Base-by-base conservation (phyloP, 306 rosid species). In the Citrullus amarus region DNA sequence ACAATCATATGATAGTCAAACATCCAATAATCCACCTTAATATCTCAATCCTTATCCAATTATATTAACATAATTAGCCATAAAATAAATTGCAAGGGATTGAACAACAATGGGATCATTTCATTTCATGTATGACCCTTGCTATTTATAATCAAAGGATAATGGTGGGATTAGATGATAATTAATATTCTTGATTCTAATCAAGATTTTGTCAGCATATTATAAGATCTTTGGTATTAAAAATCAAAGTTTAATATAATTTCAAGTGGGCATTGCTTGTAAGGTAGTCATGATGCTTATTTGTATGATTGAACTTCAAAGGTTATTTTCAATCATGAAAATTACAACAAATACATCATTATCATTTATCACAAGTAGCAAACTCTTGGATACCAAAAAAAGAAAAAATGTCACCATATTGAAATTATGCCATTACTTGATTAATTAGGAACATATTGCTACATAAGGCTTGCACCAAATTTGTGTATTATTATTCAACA, bases 241-340 rank as follows among this genome's bases (percentile, higher is more conserved):
- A 20, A 71, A 48, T 25, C 22, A 71, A 70, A 71, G 76, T 70
- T 70, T 46, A 20, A 46, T 20, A 11, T 7, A 20, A 44, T 69
- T 48, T 32, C 20, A 8, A 38, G 36, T 43, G 68, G 73, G 28
- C 12, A 77, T 56, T 61, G 57, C 43, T 44, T 77, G 59, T 15
- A 60, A 32, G 54, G 69, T 63, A 60, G 73, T 77, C 32, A 77
- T 77, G 17, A 77, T 77, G 56, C 32, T 77, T 77, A 32, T 61
- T 77, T 61, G 60, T 61, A 59, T 77, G 70, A 77, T 59, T 77
- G 41, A 77, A 59, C 80, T 59, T 77, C 57, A 25, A 77, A 54
- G 63, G 18, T 34, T 74, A 48, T 74, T 74, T 70, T 74, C 63
- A 54, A 74, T 74, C 63, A 74, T 74, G 15, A 4, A 32, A 51